Evolutionary conservation across 768 basidiomycete species (phyloP), one percentile per base, ranked within the genome.

Genomic region (Rhizopogon vulgaris): DNA sequence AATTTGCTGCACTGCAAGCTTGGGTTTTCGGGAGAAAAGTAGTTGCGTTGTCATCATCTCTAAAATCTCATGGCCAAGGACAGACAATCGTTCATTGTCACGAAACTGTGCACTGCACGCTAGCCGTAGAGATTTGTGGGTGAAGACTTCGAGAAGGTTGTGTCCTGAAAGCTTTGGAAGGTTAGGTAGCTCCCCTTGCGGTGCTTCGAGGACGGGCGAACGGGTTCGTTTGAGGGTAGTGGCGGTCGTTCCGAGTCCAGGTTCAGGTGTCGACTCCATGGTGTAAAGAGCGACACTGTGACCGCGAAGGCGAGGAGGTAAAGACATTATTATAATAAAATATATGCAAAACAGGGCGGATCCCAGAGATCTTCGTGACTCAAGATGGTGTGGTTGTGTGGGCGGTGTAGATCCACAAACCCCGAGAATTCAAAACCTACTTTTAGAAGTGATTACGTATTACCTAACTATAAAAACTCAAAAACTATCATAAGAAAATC

Each of bases 111-210:
- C 57, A 38, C 65, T 66, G 57, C 68, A 56, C 58, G 66, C 60
- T 63, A 69, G 74, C 47, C 79, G 74, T 46, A 89, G 72, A 17
- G 85, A 85, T 58, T 68, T 75, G 62, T 90, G 87, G 11, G 84
- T 87, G 59, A 78, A 87, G 48, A 87, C 82, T 58, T 85, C 78
- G 48, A 89, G 76, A 57, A 82, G 70, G 36, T 80, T 69, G 47
- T 84, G 79, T 51, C 73, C 74, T 28, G 72, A 71, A 52, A 79
- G 70, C 62, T 71, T 73, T 41, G 80, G 85, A 54, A 79, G 63
- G 22, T 70, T 69, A 46, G 76, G 78, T 48, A 69, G 60, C 52
- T 64, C 65, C 53, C 58, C 63, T 45, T 58, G 60, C 15, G 54
- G 54, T 48, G 54, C 62, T 4, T 48, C 48, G 12, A 42, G 24